Conservation (phyloP, 345 rosid species). For the Corymbia maculata region DNA sequence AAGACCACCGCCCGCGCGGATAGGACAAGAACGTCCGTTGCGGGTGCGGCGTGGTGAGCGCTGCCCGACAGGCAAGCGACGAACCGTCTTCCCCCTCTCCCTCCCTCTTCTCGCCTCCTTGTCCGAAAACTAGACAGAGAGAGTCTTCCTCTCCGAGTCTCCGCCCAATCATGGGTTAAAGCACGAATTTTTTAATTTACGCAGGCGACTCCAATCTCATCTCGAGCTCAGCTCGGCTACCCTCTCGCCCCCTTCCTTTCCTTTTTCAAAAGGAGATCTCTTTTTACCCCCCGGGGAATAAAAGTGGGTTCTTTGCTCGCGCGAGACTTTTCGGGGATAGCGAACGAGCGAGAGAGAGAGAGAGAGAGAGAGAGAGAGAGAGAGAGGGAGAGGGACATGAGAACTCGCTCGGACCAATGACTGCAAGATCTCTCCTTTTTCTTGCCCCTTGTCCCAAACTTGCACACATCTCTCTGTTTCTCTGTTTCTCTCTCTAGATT, state of each 20-base stretch:
- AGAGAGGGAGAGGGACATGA: not conserved
- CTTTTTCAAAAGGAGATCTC: not conserved
- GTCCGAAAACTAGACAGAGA: not conserved
- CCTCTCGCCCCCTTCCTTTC: not conserved
- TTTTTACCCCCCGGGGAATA: not conserved
- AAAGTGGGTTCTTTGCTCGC: not conserved
- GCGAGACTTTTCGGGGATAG: not conserved
- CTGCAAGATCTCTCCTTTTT: not conserved
- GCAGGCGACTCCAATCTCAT: not conserved
- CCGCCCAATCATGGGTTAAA: not conserved
- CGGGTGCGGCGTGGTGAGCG: not conserved
- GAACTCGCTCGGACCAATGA: not conserved
- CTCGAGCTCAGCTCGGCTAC: not conserved
- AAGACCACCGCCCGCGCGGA: not conserved
- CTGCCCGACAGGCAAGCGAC: constrained; percentile 2
- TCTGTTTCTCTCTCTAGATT: not conserved
- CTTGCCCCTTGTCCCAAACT: not conserved
- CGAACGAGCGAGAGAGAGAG: not conserved
- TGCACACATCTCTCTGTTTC: not conserved
- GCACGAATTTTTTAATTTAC: not conserved
- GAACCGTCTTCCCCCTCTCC: not conserved
- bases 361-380: too few species aligned
- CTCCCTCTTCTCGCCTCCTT: not conserved
- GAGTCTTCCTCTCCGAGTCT: not conserved
- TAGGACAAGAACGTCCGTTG: not conserved